Evolutionary conservation across 2,329 filamentous ascomycete genomes (phyloP), one percentile per base, ranked within the genome.

Genomic region (Calcarisporium arbuscula): DNA sequence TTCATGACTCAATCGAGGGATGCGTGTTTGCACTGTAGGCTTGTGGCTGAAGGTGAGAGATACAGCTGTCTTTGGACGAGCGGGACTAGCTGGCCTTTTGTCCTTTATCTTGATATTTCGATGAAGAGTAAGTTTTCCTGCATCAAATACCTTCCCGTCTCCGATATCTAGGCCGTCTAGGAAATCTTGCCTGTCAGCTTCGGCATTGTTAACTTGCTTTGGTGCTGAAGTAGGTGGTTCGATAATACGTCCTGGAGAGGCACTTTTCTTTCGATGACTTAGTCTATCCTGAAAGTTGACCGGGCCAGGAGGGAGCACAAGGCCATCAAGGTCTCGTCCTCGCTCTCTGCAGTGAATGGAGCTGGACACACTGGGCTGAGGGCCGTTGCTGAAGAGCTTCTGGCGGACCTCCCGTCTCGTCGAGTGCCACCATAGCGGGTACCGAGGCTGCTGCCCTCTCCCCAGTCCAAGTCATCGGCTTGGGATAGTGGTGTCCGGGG

Each of bases 31-130:
- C 9, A 65, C 54, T 17, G 67, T 20, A 26, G 74, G 64, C 51
- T 89, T 88, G 60, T 85, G 92, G 30, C 86, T 94, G 54, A 96
- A 96, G 6, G 88, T 95, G 41, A 96, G 69, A 10, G 89, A 90
- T 19, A 92, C 83, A 9, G 86, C 80, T 14, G 85, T 77, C 54
- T 81, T 82, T 15, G 76, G 76, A 42, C 85, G 75, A 16, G 74
- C 72, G 30, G 87, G 83, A 45, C 86, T 89, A 11, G 73, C 65
- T 15, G 79, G 72, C 34, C 78, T 71, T 42, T 77, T 67, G 44
- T 80, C 75, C 60, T 94, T 95, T 50, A 94, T 73, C 56, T 90
- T 89, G 45, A 98, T 76, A 55, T 98, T 95, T 43, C 85, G 87
- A 57, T 96, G 92, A 14, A 95, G 67, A 1, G 83, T 90, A 28